Evolutionary conservation across 257 asterid genomes (phyloP).

Genomic region (Solanum rostratum): DNA sequence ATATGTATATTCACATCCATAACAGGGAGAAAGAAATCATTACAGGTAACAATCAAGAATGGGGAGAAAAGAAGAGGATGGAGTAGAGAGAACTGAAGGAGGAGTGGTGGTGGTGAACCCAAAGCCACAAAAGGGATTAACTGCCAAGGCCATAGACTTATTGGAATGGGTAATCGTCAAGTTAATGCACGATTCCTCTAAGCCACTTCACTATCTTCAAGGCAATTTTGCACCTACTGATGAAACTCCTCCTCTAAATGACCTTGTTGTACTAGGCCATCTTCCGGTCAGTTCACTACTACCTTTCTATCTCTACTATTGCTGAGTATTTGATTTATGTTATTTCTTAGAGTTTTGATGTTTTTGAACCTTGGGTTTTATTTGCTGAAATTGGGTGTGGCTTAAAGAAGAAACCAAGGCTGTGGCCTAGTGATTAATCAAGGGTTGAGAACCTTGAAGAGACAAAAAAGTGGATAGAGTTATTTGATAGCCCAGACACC

Average conservation of each 20-base stretch:
- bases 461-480: too few relatives aligned
- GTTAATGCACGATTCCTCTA: conserved; percentile 53
- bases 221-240: conserved; percentile 77
- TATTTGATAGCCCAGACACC: too few relatives aligned
- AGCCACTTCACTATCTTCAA: conserved; percentile 58
- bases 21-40: background rate
- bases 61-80: conserved; percentile 24
- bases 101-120: conserved; percentile 65
- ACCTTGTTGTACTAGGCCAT: conserved; percentile 53
- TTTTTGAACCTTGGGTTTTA: background rate
- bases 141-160: conserved; percentile 62
- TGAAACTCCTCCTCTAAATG: conserved; percentile 74
- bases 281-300: conserved; percentile 55
- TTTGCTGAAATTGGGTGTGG: background rate
- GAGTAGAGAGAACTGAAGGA: conserved; percentile 27
- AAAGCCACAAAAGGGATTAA: conserved; percentile 46
- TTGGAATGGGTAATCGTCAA: conserved; percentile 63
- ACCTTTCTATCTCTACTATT: background rate
- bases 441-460: too few relatives aligned
- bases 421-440: too few relatives aligned
- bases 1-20: background rate
- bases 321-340: background rate
- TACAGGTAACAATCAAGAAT: background rate
- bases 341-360: background rate
- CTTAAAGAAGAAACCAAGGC: background rate